Base-by-base conservation (phyloP, 768 basidiomycete species). In the Psilocybe azurescens region DNA sequence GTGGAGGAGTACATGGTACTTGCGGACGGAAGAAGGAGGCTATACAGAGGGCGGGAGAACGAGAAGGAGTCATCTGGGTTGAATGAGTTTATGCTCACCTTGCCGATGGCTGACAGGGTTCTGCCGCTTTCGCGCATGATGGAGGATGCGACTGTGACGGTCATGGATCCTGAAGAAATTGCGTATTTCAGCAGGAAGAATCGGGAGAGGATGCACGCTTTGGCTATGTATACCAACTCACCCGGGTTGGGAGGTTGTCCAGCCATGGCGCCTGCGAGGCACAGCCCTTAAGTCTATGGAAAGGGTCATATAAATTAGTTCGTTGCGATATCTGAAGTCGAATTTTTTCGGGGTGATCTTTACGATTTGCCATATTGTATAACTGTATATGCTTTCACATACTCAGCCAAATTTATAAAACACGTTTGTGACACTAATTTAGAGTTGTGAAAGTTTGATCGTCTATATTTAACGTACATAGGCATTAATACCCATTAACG, bases 1-100 rank as follows among this genome's bases (percentile, higher is more conserved):
- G 46, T 57, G 5, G 14, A 57, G 47, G 56, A 57, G 32, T 57
- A 57, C 30, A 46, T 57, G 44, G 47, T 16, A n/a, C 56, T 57
- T 11, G 56, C 56, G 10, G 56, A 57, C 29, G 18, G 20, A n/a
- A 14, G 46, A 11, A 10, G 56, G 7, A 29, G 56, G 46, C 13
- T 57, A 3, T 57, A 48, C 7, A 24, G 47, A 32, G 56, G 56
- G 0, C 28, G 56, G 14, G 56, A 57, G 47, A 47, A 57, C 29
- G 44, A 47, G 30, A 57, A 57, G 47, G 28, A 14, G 4, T 18
- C 32, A 5, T 4, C 44, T 11, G 56, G 56, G 2, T 14, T 57
- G 46, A 49, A 57, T 46, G 56, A 57, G 47, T 57, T 57, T 30
- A 5, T 47, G 46, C 44, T 57, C 28, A 57, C 56, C 29, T 46